Evolutionary conservation across 352 stramenopile genomes (phyloP), one percentile per base, ranked within the genome.

Genomic region (Phytophthora pini): DNA sequence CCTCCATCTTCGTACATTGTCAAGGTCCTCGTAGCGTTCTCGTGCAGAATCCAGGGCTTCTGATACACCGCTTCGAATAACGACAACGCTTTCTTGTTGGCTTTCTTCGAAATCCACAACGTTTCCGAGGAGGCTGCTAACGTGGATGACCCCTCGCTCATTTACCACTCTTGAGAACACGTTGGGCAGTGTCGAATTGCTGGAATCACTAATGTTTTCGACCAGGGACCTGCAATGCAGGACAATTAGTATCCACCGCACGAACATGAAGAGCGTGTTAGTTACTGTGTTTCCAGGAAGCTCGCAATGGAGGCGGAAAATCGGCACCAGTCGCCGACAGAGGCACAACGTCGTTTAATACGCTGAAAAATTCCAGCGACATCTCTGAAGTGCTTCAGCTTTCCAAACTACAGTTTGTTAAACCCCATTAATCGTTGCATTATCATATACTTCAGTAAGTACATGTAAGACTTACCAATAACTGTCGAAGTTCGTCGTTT

Each of bases 51-150:
- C 88, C 40, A 96, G 65, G 44, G 77, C 67, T 51, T 88, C 77
- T 5, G 88, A 95, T 31, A 96, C 72, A 8, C 82, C 88, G 31
- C 72, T 84, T 61, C 83, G 73, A 51, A 96, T 90, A 41, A 91
- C 74, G 11, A 94, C 64, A 0, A 41, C 72, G 5, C 65, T 74
- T 67, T 93, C 82, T 67, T 82, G 68, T 22, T 79, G 57, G 22
- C 81, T 95, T 51, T 92, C 85, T 50, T 94, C 85, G 22, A 96
- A 89, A 46, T 94, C 86, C 29, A 96, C 82, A 39, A 96, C 72
- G 47, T 95, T 94, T 32, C 80, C 76, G 15, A 96, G 65, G n/a
- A 96, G 60, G 31, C 94, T 95, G 62, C 71, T 87, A 46, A 93
- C 67, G 29, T 93, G 72, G 27, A 81, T 48, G 20, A 88, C 65